A percentile compares a stretch with the other conserved stretches of the same genome.
Conservation (phyloP, 106 monocot species). For the Vanilla planifolia region DNA sequence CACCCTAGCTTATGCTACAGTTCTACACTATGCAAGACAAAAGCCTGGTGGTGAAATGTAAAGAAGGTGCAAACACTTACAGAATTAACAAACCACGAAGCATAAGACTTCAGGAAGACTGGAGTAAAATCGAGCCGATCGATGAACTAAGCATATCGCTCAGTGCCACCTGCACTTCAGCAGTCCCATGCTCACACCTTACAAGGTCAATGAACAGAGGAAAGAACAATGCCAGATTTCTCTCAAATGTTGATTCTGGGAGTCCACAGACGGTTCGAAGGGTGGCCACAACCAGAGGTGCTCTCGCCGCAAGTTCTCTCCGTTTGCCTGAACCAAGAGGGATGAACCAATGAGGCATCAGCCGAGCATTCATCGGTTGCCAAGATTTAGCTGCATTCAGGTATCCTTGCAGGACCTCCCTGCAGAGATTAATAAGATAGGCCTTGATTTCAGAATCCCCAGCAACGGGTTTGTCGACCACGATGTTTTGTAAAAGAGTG, state of each 20-base stretch:
- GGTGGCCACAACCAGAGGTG: slow-evolving; percentile 71
- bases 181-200: slow-evolving; percentile 82
- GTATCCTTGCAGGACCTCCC: slow-evolving; percentile 68
- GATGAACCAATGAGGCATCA: slow-evolving; percentile 35
- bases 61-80: not conserved
- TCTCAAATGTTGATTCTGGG: slow-evolving; percentile 45
- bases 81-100: not conserved
- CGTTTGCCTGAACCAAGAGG: slow-evolving; percentile 70
- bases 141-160: slow-evolving; percentile 58
- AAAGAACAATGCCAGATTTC: slow-evolving; percentile 55
- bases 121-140: slow-evolving; percentile 71
- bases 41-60: no score
- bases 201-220: slow-evolving; percentile 68
- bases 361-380: slow-evolving; percentile 12
- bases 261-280: slow-evolving; percentile 65
- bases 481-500: slow-evolving; percentile 56
- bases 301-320: slow-evolving; percentile 72
- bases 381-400: slow-evolving; percentile 43
- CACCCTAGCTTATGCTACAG: no score
- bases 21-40: no score
- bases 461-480: slow-evolving; percentile 23
- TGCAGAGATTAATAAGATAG: slow-evolving; percentile 63
- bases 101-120: slow-evolving; percentile 32
- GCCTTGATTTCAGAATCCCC: slow-evolving; percentile 28
- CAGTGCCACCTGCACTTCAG: slow-evolving; percentile 70